Evolutionary conservation across 176 grass and related monocot species (phyloP).

Genomic region (Dendrocalamus sinicus): DNA sequence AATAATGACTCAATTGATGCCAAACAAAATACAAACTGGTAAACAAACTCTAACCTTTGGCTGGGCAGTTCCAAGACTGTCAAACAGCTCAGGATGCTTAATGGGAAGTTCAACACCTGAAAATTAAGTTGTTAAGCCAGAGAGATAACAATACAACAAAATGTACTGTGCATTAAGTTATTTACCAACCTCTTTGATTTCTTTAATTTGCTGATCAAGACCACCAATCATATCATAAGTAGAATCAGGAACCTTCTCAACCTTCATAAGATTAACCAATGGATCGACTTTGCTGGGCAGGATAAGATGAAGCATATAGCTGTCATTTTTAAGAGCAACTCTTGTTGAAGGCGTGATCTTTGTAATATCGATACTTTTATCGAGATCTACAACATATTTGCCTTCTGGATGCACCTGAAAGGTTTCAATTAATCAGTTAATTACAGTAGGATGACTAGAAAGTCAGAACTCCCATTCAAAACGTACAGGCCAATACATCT

Average conservation of each 20-base stretch:
- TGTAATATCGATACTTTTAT: conserved; percentile 88
- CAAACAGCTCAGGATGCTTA: too few relatives aligned
- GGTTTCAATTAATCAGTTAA: conserved; percentile 32
- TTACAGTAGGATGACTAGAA: neutral
- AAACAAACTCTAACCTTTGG: too few relatives aligned
- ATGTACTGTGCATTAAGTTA: too few relatives aligned
- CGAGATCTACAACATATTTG: conserved; percentile 85
- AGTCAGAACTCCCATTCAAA: neutral
- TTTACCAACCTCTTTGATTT: too few relatives aligned
- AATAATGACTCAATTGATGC: too few relatives aligned
- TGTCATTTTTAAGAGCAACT: conserved; percentile 88
- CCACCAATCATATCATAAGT: too few relatives aligned
- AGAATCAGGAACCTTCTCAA: conserved; percentile 98
- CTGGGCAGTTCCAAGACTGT: too few relatives aligned
- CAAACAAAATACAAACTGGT: too few relatives aligned
- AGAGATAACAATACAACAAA: too few relatives aligned
- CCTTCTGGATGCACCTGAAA: conserved; percentile 89
- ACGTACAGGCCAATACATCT: neutral
- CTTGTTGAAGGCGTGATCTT: conserved; percentile 85
- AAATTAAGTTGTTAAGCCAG: too few relatives aligned
- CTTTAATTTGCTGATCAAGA: too few relatives aligned
- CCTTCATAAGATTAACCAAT: conserved; percentile 96
- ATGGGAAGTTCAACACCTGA: too few relatives aligned
- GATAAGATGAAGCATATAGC: conserved; percentile 84
- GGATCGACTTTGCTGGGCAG: conserved; percentile 94